These are phyloP conservation scores for Podila horticola DNA, from an alignment of 192 early-diverging fungal genomes.

Conservation along the genomic window DNA sequence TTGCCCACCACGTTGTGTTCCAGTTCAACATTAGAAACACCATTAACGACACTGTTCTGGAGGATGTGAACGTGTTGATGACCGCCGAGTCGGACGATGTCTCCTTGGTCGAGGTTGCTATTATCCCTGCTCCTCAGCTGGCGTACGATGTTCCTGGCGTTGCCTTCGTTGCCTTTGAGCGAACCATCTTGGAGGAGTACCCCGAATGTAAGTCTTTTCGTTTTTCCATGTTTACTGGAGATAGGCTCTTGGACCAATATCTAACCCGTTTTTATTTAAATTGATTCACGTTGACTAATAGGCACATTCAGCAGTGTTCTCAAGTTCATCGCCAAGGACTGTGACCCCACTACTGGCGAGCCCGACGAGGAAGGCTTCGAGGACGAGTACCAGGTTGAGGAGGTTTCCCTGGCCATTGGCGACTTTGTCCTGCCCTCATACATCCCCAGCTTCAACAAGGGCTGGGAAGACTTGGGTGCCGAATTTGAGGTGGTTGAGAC, in stretches of 20 bases:
- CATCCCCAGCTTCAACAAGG: conserved; percentile 77
- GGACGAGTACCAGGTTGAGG: conserved; percentile 95
- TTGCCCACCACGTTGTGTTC: conserved; percentile 89
- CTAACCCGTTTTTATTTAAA: too few relatives aligned
- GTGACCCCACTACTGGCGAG: conserved; percentile 93
- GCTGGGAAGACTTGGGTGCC: conserved; percentile 83
- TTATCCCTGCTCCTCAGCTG: conserved; percentile 80
- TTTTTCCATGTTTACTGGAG: not conserved
- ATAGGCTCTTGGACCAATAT: too few relatives aligned
- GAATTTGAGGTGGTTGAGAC: conserved; percentile 87
- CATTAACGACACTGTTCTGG: conserved; percentile 90
- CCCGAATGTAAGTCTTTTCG: conserved; percentile 64
- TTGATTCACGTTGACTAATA: conserved; percentile 15
- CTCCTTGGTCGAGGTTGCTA: conserved; percentile 69
- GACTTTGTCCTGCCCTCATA: conserved; percentile 94
- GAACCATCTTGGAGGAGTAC: conserved; percentile 65
- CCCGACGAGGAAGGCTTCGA: conserved; percentile 94
- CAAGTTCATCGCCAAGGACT: conserved; percentile 93
- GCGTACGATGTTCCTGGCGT: conserved; percentile 79
- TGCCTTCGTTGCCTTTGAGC: conserved; percentile 90
- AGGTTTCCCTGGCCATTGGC: conserved; percentile 81
- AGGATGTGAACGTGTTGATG: conserved; percentile 91
- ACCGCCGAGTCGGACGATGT: conserved; percentile 69
- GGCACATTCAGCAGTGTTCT: conserved; percentile 88
- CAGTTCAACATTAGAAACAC: conserved; percentile 98